Conservation (phyloP, 345 rosid genomes). For the Brassica carinata region DNA sequence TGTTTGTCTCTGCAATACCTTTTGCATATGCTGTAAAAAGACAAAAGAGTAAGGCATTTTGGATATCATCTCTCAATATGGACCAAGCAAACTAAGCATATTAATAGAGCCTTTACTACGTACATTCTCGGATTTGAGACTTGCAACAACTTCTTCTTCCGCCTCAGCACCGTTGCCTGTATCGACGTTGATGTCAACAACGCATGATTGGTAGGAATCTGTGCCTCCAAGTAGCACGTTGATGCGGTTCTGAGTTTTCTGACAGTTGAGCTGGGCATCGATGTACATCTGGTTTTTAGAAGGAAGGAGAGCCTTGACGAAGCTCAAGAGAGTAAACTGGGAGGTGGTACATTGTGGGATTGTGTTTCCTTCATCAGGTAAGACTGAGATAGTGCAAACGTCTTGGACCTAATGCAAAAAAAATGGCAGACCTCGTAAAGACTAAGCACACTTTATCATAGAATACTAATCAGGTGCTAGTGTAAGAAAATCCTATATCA, state of each 20-base stretch:
- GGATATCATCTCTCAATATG: slow-evolving; percentile 7
- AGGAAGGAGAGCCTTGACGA: slow-evolving; percentile 65
- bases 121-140: slow-evolving; percentile 50
- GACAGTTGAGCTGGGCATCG: slow-evolving; percentile 54
- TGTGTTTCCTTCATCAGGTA: slow-evolving; percentile 60
- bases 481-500: no score
- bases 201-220: slow-evolving; percentile 64
- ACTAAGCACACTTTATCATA: no score
- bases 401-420: slow-evolving; percentile 53
- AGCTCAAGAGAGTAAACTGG: slow-evolving; percentile 60
- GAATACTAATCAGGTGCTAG: no score
- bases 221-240: slow-evolving; percentile 59
- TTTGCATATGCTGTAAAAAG: slow-evolving; percentile 59
- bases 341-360: slow-evolving; percentile 43
- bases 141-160: slow-evolving; percentile 52
- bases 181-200: slow-evolving; percentile 67
- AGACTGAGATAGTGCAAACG: slow-evolving; percentile 60
- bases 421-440: neutral
- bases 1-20: slow-evolving; percentile 78
- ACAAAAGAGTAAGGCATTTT: slow-evolving; percentile 14
- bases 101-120: slow-evolving; percentile 7
- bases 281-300: slow-evolving; percentile 55
- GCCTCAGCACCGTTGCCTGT: slow-evolving; percentile 50
- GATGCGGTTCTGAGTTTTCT: slow-evolving; percentile 53
- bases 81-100: slow-evolving; percentile 5